A percentile compares a stretch with the other conserved stretches of the same genome.
Conservation (phyloP, 2,329 filamentous ascomycete species). For the Beauveria medogensis region DNA sequence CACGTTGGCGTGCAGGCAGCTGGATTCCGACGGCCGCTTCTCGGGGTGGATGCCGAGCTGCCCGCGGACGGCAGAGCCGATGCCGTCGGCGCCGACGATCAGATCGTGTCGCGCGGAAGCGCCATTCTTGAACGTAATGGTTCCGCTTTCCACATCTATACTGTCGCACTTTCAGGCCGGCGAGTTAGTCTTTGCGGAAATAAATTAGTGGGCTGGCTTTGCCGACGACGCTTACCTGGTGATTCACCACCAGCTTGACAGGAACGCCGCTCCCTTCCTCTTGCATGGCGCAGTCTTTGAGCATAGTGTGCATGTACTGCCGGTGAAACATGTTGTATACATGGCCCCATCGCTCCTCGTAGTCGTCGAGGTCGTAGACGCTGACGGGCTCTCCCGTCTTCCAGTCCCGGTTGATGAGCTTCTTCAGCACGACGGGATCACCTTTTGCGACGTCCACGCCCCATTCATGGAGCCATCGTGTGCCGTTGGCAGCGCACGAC, state of each 20-base stretch:
- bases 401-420: conserved; percentile 64
- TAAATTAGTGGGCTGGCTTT: not conserved
- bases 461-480: conserved; percentile 63
- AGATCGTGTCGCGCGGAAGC: conserved; percentile 44
- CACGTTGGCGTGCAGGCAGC: conserved; percentile 59
- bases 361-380: conserved; percentile 56
- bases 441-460: conserved; percentile 55
- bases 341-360: conserved; percentile 56
- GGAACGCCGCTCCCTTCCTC: conserved; percentile 45
- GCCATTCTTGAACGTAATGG: conserved; percentile 47
- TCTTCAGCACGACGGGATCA: conserved; percentile 55
- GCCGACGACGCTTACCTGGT: conserved; percentile 31
- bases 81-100: conserved; percentile 57
- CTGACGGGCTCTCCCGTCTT: conserved; percentile 58
- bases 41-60: conserved; percentile 54
- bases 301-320: conserved; percentile 60
- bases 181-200: not conserved
- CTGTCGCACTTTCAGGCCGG: conserved; percentile 29
- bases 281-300: conserved; percentile 50
- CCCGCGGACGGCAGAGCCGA: conserved; percentile 56
- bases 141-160: conserved; percentile 44
- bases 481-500: conserved; percentile 62
- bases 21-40: conserved; percentile 50
- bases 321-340: conserved; percentile 64
- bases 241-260: conserved; percentile 47